Conservation (phyloP, 768 basidiomycete species). For the Pulveroboletus ravenelii region DNA sequence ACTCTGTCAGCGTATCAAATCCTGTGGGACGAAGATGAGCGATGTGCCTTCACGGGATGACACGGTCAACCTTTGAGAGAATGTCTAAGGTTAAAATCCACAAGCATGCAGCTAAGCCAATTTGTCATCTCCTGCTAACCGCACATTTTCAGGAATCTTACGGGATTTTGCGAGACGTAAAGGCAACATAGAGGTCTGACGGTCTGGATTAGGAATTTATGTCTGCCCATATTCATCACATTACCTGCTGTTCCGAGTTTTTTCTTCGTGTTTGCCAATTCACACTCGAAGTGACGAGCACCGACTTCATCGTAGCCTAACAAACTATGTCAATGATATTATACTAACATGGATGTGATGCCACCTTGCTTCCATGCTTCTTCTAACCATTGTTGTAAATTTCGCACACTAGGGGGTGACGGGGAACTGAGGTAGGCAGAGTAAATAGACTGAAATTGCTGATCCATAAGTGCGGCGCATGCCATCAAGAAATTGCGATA, state of each 20-base stretch:
- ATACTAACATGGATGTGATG: background rate
- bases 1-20: conserved; percentile 51
- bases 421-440: conserved; percentile 54
- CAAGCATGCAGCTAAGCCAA: conserved; percentile 46
- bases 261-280: conserved; percentile 53
- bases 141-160: conserved; percentile 36
- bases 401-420: conserved; percentile 60
- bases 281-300: conserved; percentile 48
- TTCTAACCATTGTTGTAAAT: conserved; percentile 77
- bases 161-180: conserved; percentile 78
- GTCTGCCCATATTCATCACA: background rate
- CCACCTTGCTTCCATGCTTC: conserved; percentile 71
- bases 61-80: conserved; percentile 38
- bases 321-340: background rate
- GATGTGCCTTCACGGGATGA: background rate
- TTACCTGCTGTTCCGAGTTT: conserved; percentile 81
- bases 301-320: conserved; percentile 74
- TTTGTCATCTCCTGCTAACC: background rate
- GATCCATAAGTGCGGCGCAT: conserved; percentile 67
- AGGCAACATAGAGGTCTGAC: conserved; percentile 73
- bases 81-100: conserved; percentile 57
- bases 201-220: background rate
- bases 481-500: conserved; percentile 83
- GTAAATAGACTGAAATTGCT: conserved; percentile 58
- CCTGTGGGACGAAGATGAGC: conserved; percentile 27